Base-by-base conservation (phyloP, 2,329 filamentous ascomycete genomes). In the Trichoderma cornu-damae region DNA sequence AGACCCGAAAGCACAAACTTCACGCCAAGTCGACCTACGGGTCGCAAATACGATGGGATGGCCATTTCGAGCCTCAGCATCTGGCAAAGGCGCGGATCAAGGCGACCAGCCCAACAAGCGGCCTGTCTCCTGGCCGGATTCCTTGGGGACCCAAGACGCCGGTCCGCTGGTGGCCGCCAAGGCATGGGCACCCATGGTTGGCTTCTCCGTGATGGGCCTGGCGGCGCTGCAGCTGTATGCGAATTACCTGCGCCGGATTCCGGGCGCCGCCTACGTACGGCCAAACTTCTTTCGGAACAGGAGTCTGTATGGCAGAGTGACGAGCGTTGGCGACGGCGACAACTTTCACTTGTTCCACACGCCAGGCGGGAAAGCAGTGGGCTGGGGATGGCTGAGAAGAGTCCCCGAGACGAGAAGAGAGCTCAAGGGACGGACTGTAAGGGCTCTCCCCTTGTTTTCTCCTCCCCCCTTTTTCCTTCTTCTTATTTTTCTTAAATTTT, bases 301-400 rank as follows among this genome's bases (percentile, higher is more conserved):
- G 64, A 92, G 84, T 64, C 69, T 99, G 40, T 88, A 93, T 65
- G 94, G 94, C 12, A 82, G 82, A 61, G 94, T 97, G 40, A 96
- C 93, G 11, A 91, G 89, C 64, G 94, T 99, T 22, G 94, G 95
- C 40, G 94, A 99, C 78, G 95, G 91, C 3, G 94, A 99, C 72
- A 93, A 93, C 69, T 96, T 99, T 71, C 88, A 94, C 64, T 72
- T 99, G 47, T 99, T 88, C 70, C 94, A 99, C 71, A 97, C 91
- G 0, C 94, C 94, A 0, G 93, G 93, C n/a, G 94, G 94, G 9
- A 81, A 85, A 63, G 72, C 92, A 51, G 81, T 87, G 9, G 94
- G 94, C 53, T 99, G 94, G 94, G 91, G 88, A n/a, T 96, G 90
- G 90, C 68, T 94, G 62, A 86, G 90, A 66, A 85, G 74, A 59